phyloP scores from a whole-genome alignment of 257 asterid genomes.

The Ilex aquifolium region DNA sequence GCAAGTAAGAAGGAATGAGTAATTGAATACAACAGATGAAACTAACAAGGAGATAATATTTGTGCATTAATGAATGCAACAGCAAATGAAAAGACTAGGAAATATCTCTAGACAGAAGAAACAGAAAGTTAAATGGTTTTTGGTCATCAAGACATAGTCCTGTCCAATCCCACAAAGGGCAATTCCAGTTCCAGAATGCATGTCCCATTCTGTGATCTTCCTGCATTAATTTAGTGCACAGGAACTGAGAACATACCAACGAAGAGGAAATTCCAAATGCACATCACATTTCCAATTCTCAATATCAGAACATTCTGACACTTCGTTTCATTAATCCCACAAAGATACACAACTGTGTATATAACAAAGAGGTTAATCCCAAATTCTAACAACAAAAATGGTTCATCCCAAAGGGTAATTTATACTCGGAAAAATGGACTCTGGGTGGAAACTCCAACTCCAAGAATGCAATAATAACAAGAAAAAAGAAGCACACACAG shows the following conservation, averaged over 20 bases:
- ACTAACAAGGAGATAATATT: constrained; percentile 32
- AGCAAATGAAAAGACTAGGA: constrained; percentile 32
- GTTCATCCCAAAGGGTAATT: too few species aligned
- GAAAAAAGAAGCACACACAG: too few species aligned
- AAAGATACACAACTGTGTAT: constrained; percentile 26
- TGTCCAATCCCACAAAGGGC: constrained; percentile 35
- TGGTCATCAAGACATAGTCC: constrained; percentile 43
- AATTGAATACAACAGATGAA: constrained; percentile 36
- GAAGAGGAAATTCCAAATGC: constrained; percentile 18
- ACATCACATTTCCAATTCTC: constrained; percentile 6
- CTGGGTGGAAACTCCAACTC: too few species aligned
- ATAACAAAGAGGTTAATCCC: constrained; percentile 10
- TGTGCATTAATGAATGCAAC: constrained; percentile 39
- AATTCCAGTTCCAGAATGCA: constrained; percentile 65
- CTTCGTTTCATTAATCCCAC: too few species aligned
- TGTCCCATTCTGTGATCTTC: constrained; percentile 54
- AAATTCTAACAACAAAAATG: too few species aligned
- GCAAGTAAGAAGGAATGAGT: constrained; percentile 38
- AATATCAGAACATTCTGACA: not conserved
- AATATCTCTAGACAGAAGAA: constrained; percentile 27
- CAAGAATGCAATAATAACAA: too few species aligned
- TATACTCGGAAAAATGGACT: too few species aligned
- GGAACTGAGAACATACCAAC: constrained; percentile 53
- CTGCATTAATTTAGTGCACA: constrained; percentile 90
- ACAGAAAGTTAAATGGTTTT: not conserved